Evolutionary conservation across 768 basidiomycete species (phyloP), one percentile per base, ranked within the genome.

Genomic region (Termitomyces sp.): DNA sequence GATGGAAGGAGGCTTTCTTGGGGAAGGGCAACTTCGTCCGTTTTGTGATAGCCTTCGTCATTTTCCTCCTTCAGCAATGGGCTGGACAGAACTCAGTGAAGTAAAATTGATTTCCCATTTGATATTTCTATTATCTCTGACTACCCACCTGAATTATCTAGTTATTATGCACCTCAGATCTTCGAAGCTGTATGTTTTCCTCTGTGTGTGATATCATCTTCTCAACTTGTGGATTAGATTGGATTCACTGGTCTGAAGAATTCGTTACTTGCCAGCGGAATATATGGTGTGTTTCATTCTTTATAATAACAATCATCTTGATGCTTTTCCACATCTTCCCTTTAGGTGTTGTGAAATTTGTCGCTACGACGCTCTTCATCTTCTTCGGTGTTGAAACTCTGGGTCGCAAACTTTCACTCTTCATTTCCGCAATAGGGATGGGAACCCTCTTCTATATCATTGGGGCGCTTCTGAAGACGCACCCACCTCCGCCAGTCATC

Each of bases 1-100:
- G 88, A 2, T 62, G 80, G 60, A 82, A 75, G 62, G 87, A 91
- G 62, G 89, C 89, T 2, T 88, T 93, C 75, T 75, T 90, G 37
- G 87, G 88, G 26, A 89, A 88, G 66, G 92, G 93, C 41, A 93
- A 94, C 71, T 80, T 84, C 44, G 74, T 87, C 60, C 85, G 93
- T 22, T 94, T 94, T 73, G 74, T 88, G 20, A 92, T 94, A 64
- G 92, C 92, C 2, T 85, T 90, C 64, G 70, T 81, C 22, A 89
- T 92, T 57, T 92, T 92, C 75, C 69, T 89, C 55, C 73, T 92
- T 12, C 92, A 94, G 64, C 90, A 94, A 67, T 92, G 87, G 87
- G 81, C 81, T 37, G 92, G 92, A 1, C 92, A 94, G 68, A 91
- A 94, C 70, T 85, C 86, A 0, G 87, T 94, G 60, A 77, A 75